Conservation (phyloP, 2,329 filamentous ascomycete species). For the Colletotrichum brevisporum region DNA sequence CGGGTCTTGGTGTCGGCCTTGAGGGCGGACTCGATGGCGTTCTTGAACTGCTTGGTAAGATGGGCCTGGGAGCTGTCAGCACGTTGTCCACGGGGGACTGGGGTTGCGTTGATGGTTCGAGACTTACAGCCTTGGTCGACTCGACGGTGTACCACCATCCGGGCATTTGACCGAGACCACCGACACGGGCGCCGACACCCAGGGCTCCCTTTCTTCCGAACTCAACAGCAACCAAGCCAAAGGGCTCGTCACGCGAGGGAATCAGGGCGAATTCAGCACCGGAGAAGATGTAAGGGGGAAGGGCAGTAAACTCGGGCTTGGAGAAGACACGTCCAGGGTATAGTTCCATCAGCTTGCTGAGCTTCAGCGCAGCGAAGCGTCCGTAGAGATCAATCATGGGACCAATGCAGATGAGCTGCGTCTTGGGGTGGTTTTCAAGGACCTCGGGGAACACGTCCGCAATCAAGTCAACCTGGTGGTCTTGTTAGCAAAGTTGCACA, state of each 20-base stretch:
- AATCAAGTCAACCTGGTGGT: conserved; percentile 68
- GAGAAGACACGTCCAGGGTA: conserved; percentile 77
- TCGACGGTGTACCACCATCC: conserved; percentile 81
- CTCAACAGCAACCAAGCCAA: conserved; percentile 77
- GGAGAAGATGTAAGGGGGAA: conserved; percentile 76
- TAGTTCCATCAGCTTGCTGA: conserved; percentile 74
- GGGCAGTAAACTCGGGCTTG: conserved; percentile 76
- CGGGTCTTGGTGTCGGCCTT: conserved; percentile 68
- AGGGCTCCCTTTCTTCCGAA: conserved; percentile 78
- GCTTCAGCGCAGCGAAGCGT: conserved; percentile 76
- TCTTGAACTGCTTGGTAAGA: conserved; percentile 75
- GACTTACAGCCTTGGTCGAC: conserved; percentile 66
- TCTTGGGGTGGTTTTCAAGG: conserved; percentile 70
- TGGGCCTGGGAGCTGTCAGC: conserved; percentile 55
- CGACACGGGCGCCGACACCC: conserved; percentile 76
- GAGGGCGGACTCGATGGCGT: conserved; percentile 72
- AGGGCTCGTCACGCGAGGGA: conserved; percentile 79
- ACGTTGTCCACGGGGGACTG: neutral
- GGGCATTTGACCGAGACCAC: conserved; percentile 78
- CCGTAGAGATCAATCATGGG: conserved; percentile 78
- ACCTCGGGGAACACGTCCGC: conserved; percentile 76
- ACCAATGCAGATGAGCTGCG: conserved; percentile 74
- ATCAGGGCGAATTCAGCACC: conserved; percentile 79
- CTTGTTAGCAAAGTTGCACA: neutral
- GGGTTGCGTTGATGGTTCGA: neutral